Base-by-base conservation (phyloP, 306 rosid species). In the Elaeagnus macrophylla region DNA sequence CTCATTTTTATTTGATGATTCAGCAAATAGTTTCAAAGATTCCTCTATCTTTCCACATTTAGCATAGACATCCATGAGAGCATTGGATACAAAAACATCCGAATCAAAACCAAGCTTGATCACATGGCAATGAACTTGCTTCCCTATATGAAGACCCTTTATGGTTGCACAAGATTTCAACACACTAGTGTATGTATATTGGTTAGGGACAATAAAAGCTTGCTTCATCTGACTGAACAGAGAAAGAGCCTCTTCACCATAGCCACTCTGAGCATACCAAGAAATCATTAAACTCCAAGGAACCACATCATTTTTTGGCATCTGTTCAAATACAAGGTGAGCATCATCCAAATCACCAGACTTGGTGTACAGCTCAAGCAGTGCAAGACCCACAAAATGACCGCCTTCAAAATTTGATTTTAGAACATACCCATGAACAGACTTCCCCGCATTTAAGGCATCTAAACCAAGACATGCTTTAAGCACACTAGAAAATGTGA, bases 211-310 rank as follows among this genome's bases (percentile, higher is more conserved):
- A 53, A 79, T 72, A 52, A 71, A 75, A 39, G 67, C 70, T 53
- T 50, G 63, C 59, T 75, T 78, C 84, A 78, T 78, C 54, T 5
- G 67, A 64, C 55, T 55, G 57, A 78, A 78, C 59, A 78, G 17
- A 14, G 52, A 70, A 38, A 78, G 57, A 61, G 80, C 84, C 58
- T 78, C 74, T 15, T 68, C 72, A 32, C 78, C 60, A 40, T 37
- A 72, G 61, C 60, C 71, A 54, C 66, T 74, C 57, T 74, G 80
- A 13, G 80, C 60, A 61, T 47, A 64, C 39, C 84, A 56, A 2
- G 84, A 70, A 53, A 78, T 64, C 84, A 78, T 78, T 62, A 78
- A 73, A 65, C 77, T 78, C 84, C 80, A 74, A 50, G 84, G 75
- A 57, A 78, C 58, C 59, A 71, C 80, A 4, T 78, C 72, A 9